Evolutionary conservation across 2,329 filamentous ascomycete genomes (phyloP).

Genomic region (Neonectria ditissima): DNA sequence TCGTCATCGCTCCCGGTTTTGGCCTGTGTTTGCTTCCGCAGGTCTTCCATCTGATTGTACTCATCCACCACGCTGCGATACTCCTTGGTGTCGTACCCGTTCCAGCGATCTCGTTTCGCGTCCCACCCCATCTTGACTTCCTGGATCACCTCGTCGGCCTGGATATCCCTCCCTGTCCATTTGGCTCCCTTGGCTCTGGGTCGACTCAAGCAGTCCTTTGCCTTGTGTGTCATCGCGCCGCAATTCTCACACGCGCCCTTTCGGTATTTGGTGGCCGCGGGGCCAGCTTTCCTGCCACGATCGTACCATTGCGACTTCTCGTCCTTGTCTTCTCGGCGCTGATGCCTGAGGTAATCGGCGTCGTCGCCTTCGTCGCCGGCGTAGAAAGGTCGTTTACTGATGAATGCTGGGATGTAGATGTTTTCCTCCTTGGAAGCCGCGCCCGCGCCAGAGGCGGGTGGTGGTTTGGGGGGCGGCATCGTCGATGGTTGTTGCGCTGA

Average conservation of each 20-base stretch:
- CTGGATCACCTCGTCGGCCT: constrained; percentile 89
- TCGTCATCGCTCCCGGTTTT: constrained; percentile 62
- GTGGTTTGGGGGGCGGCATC: constrained; percentile 45
- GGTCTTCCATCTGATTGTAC: constrained; percentile 85
- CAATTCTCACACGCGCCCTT: constrained; percentile 99
- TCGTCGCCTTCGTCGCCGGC: constrained; percentile 81
- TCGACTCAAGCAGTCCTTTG: constrained; percentile 90
- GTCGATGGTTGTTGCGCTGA: neutral
- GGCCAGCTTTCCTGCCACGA: constrained; percentile 83
- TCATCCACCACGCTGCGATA: constrained; percentile 90
- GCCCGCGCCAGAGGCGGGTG: constrained; percentile 51
- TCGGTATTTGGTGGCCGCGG: constrained; percentile 94
- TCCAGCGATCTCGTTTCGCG: constrained; percentile 97
- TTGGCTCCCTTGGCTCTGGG: constrained; percentile 90
- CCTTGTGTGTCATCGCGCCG: constrained; percentile 95
- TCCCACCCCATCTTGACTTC: constrained; percentile 94
- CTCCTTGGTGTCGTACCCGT: constrained; percentile 92
- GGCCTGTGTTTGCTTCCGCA: constrained; percentile 69
- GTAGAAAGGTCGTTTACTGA: constrained; percentile 98
- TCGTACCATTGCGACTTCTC: constrained; percentile 91
- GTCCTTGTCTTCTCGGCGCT: constrained; percentile 74
- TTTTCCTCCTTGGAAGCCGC: constrained; percentile 85
- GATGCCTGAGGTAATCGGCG: constrained; percentile 95
- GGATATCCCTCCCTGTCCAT: constrained; percentile 92
- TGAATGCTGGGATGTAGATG: constrained; percentile 98